A percentile compares a stretch with the other conserved stretches of the same genome.
Evolutionary conservation across 768 basidiomycete species (phyloP).

Genomic region (Collybiopsis luxurians): DNA sequence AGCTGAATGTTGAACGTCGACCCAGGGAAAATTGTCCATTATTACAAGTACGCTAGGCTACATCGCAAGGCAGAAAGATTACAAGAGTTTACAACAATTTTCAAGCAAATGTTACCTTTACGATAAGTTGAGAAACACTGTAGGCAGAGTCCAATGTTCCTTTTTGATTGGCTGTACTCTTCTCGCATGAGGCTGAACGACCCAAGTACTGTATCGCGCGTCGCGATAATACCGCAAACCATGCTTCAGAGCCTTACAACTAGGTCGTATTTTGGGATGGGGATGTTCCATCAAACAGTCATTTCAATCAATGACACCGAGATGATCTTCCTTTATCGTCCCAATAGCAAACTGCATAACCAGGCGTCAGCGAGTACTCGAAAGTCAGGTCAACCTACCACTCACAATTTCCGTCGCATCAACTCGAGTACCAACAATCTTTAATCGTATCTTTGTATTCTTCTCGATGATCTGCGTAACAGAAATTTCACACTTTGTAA

Average conservation of each 20-base stretch:
- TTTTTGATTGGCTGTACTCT: not conserved
- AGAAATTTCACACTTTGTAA: not conserved
- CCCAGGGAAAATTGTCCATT: too few relatives aligned
- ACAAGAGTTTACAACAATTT: not conserved
- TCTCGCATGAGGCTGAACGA: too few relatives aligned
- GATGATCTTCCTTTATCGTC: constrained; percentile 96
- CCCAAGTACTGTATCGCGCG: too few relatives aligned
- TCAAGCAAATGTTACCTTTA: not conserved
- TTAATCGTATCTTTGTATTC: constrained; percentile 87
- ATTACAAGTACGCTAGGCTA: too few relatives aligned
- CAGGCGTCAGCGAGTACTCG: not conserved
- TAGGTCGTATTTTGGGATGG: too few relatives aligned
- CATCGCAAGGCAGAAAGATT: too few relatives aligned
- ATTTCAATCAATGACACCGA: constrained; percentile 84
- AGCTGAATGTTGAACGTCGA: too few relatives aligned
- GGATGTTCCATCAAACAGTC: too few relatives aligned
- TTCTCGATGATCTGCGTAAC: constrained; percentile 90
- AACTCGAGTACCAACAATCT: constrained; percentile 97
- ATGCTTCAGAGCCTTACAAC: too few relatives aligned
- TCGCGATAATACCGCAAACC: not conserved
- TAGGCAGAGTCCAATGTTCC: not conserved
- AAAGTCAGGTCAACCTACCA: constrained; percentile 11
- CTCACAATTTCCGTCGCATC: constrained; percentile 97
- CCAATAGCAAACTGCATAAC: constrained; percentile 85
- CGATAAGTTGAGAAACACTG: not conserved